phyloP scores from a whole-genome alignment of 148 eudicot species.

The Fagopyrum esculentum region DNA sequence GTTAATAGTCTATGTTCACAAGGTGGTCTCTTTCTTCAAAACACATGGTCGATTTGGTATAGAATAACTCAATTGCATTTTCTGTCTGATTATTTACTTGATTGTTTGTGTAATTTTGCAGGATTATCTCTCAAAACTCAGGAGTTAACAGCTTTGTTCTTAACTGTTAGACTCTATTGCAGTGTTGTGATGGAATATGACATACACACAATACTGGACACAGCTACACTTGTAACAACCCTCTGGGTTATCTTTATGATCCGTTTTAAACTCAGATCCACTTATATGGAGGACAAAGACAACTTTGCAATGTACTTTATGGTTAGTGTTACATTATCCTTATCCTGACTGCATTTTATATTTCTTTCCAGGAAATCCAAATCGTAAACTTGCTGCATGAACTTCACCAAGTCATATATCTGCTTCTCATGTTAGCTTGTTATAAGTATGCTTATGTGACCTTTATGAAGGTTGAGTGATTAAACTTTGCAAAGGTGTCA shows the following conservation, averaged over 20 bases:
- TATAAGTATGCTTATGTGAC: not conserved
- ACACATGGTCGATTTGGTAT: not conserved
- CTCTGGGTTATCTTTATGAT: constrained; percentile 22
- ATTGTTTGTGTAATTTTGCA: constrained; percentile 5
- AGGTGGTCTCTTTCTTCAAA: not conserved
- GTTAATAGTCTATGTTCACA: not conserved
- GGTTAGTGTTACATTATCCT: constrained; percentile 11
- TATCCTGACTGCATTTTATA: not conserved
- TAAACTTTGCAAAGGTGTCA: not conserved
- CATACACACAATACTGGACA: constrained; percentile 20
- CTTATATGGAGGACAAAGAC: constrained; percentile 21
- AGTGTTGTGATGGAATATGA: constrained; percentile 21
- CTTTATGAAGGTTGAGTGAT: not conserved
- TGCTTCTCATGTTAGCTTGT: not conserved
- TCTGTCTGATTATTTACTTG: not conserved
- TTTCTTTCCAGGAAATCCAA: not conserved
- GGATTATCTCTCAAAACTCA: constrained; percentile 19
- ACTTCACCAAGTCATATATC: not conserved
- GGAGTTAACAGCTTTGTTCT: constrained; percentile 18
- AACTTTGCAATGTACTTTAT: constrained; percentile 18
- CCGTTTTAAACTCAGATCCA: constrained; percentile 17
- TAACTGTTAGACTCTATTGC: constrained; percentile 19
- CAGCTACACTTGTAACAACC: constrained; percentile 15
- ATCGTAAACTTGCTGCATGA: not conserved
- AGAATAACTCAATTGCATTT: not conserved